Conservation (phyloP, 202 grass and related monocot genomes). For the Hordeum pubiflorum region DNA sequence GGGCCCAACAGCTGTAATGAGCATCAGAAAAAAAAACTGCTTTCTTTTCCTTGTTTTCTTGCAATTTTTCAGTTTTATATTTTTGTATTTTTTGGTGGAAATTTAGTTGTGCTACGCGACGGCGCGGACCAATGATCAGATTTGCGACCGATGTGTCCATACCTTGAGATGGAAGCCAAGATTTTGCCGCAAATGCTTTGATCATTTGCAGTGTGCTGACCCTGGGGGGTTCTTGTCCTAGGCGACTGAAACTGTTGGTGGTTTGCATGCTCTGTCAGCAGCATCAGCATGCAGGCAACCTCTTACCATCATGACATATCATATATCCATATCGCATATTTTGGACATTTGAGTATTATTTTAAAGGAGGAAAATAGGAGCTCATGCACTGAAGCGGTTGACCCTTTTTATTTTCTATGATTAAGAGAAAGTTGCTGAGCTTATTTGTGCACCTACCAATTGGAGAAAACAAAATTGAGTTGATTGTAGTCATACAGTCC, state of each 20-base stretch:
- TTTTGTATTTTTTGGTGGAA: too few species aligned
- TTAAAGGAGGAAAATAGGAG: not conserved
- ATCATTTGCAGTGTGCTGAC: slow-evolving; percentile 12
- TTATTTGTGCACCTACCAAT: too few species aligned
- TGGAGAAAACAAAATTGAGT: too few species aligned
- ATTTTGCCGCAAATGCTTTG: slow-evolving; percentile 1
- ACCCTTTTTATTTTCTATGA: not conserved
- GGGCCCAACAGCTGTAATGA: slow-evolving; percentile 34
- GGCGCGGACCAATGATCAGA: too few species aligned
- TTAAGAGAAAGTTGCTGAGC: not conserved
- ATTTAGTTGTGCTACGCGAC: too few species aligned
- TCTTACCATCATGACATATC: not conserved
- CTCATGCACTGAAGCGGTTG: not conserved
- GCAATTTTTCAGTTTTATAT: not conserved
- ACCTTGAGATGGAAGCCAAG: not conserved
- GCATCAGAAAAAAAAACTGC: not conserved
- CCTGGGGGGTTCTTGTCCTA: not conserved
- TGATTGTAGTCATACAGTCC: too few species aligned
- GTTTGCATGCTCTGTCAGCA: slow-evolving; percentile 9
- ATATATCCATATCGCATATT: too few species aligned
- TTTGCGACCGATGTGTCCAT: too few species aligned
- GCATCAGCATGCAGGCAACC: not conserved
- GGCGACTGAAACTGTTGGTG: slow-evolving; percentile 9
- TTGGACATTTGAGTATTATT: too few species aligned
- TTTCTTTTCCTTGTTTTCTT: not conserved